A percentile compares a stretch with the other conserved stretches of the same genome.
Evolutionary conservation across 805 yeast genomes (phyloP).

Genomic region (Hanseniaspora meyeri): DNA sequence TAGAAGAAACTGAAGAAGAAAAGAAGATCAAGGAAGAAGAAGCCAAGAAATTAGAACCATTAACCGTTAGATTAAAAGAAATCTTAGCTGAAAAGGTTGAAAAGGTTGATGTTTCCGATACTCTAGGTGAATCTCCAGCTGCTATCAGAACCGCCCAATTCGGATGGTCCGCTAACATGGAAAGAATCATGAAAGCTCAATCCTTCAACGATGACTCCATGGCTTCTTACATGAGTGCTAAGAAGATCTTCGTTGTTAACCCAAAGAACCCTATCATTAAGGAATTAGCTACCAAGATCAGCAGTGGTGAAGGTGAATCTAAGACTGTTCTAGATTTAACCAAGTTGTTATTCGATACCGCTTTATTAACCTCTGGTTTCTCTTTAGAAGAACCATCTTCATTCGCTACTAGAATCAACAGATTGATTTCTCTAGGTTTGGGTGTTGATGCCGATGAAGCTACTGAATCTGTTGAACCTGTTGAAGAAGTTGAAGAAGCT

Average conservation of each 20-base stretch:
- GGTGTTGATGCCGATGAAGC: slow-evolving; percentile 87
- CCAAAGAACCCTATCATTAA: slow-evolving; percentile 90
- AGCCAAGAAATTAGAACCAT: slow-evolving; percentile 79
- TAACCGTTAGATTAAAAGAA: slow-evolving; percentile 92
- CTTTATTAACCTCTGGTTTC: slow-evolving; percentile 97
- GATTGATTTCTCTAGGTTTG: slow-evolving; percentile 93
- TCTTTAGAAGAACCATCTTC: slow-evolving; percentile 96
- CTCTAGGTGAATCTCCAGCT: slow-evolving; percentile 96
- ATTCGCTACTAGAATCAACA: slow-evolving; percentile 94
- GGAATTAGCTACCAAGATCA: slow-evolving; percentile 94
- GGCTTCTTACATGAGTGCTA: slow-evolving; percentile 99
- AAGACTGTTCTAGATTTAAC: slow-evolving; percentile 97
- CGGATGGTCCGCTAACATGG: slow-evolving; percentile 99
- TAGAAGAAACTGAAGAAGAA: slow-evolving; percentile 97
- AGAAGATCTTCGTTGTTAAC: slow-evolving; percentile 97
- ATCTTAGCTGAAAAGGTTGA: slow-evolving; percentile 97
- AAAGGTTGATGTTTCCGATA: slow-evolving; percentile 96
- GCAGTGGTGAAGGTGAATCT: slow-evolving; percentile 93
- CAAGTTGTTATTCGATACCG: slow-evolving; percentile 91
- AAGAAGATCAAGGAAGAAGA: slow-evolving; percentile 88
- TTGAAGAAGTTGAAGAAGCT: slow-evolving; percentile 28
- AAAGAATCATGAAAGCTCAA: slow-evolving; percentile 99
- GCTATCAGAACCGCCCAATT: slow-evolving; percentile 99
- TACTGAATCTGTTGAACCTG: slow-evolving; percentile 43
- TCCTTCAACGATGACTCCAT: slow-evolving; percentile 96